A percentile compares a stretch with the other conserved stretches of the same genome.
Evolutionary conservation across 2,329 filamentous ascomycete genomes (phyloP).

Genomic region (Camillea tinctor): DNA sequence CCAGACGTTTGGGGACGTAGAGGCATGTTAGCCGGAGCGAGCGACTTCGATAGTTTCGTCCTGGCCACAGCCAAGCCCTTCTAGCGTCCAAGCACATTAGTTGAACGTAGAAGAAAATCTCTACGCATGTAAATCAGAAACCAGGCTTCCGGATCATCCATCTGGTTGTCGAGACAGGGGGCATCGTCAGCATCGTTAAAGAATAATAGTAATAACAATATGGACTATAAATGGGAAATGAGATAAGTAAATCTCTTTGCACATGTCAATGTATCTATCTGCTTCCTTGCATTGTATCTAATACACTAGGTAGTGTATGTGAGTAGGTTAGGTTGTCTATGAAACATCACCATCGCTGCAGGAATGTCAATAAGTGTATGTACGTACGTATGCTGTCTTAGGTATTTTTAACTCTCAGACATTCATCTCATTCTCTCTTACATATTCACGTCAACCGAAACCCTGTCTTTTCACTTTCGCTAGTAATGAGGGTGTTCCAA

Average conservation of each 20-base stretch:
- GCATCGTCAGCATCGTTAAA: too few species aligned
- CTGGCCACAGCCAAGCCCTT: neutral
- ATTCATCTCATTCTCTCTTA: neutral
- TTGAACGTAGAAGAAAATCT: too few species aligned
- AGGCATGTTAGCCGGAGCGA: neutral
- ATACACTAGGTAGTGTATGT: neutral
- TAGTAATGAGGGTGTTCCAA: neutral
- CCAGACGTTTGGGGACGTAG: neutral
- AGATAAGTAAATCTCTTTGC: neutral
- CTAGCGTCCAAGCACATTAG: neutral
- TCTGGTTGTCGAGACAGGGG: neutral
- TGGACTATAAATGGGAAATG: too few species aligned
- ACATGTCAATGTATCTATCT: too few species aligned
- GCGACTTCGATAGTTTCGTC: neutral
- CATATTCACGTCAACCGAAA: neutral
- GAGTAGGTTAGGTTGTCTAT: neutral
- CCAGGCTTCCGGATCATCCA: neutral
- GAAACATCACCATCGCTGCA: neutral
- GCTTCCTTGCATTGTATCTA: neutral
- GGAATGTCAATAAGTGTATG: neutral
- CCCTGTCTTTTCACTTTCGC: neutral
- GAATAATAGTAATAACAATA: too few species aligned
- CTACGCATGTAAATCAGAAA: neutral
- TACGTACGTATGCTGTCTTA: neutral
- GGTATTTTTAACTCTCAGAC: neutral